Evolutionary conservation across 148 eudicot genomes (phyloP), one percentile per base, ranked within the genome.

Genomic region (Rhododendron mucronatum): DNA sequence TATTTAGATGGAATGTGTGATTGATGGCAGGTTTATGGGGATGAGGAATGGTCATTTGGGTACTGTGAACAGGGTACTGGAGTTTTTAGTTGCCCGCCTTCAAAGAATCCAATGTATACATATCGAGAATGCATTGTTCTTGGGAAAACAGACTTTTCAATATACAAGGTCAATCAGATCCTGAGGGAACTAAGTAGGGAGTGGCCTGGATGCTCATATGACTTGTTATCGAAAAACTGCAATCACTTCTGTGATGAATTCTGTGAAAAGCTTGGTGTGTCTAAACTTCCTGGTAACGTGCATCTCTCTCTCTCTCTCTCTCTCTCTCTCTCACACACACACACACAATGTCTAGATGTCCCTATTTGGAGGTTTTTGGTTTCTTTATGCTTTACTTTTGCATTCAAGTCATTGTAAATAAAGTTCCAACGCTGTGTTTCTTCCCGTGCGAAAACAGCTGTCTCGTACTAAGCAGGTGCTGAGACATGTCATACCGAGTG

Each of bases 11-110:
- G 55, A 48, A 23, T 55, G 6, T 83, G 73, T 89, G 12, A 37
- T 87, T 82, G 85, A 78, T 88, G 81, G 84, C 92, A 96, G 99
- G 92, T 96, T 76, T 88, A 88, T 88, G 97, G 95, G 86, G 94
- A 92, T 5, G 99, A 96, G 12, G 99, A 96, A 85, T 96, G 99
- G 99, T 95, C 99, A 28, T 96, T 96, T 90, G 99, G 99, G 89
- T 96, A 82, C 83, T 96, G 99, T 91, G 99, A 96, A 85, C 92
- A 95, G 88, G 98, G 99, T 76, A 92, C 90, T 88, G 99, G 99
- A 59, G 98, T 96, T 75, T 96, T 96, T 89, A 91, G 95, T 89
- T 96, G 98, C 87, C 99, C 98, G 33, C 86, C 95, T 85, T 89
- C 92, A 81, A 91, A 93, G 93, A 96, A 96, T 90, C 98, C 98